Base-by-base conservation (phyloP, 345 rosid species). In the Populus tremula region DNA sequence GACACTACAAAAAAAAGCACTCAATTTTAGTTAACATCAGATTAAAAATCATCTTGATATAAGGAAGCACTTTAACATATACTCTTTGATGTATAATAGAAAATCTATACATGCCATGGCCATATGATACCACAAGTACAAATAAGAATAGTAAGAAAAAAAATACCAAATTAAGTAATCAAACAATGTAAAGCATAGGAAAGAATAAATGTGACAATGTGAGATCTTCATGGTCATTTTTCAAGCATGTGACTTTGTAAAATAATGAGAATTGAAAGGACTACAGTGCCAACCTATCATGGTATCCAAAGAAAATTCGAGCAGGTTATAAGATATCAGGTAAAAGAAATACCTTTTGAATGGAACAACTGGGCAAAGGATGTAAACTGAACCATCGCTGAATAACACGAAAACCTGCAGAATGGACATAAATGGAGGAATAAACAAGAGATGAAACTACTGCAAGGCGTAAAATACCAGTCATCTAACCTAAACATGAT, bases 361-460 rank as follows among this genome's bases (percentile, higher is more conserved):
- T 56, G 99, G 97, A 83, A 89, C 91, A 81, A 91, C 77, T 20
- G 99, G 99, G 87, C 99, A 92, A 67, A 94, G 86, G 79, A 96
- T 85, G 85, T 90, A 94, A 68, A 92, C 69, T 67, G 97, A 91
- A 53, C 98, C 97, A 79, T 96, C 97, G 70, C 89, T 82, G 86
- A 92, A 96, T 70, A 90, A 81, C 73, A 90, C 64, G 87, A 94
- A 92, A 74, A 96, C 97, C 99, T 94, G 95, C 84, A 89, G 71
- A 70, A 76, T 68, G 25, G 73, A 0, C 43, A 69, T 56, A 73
- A 69, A 53, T 14, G 2, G 18, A 47, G 54, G 33, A 77, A 59
- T 66, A 73, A 49, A 75, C 33, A 70, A 21, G 72, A 41, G 20
- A 76, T 13, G 38, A 47, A 21, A 45, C 75, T 6, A 49, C 68